Base-by-base conservation (phyloP, 2,329 filamentous ascomycete genomes). In the Scorias spongiosa region DNA sequence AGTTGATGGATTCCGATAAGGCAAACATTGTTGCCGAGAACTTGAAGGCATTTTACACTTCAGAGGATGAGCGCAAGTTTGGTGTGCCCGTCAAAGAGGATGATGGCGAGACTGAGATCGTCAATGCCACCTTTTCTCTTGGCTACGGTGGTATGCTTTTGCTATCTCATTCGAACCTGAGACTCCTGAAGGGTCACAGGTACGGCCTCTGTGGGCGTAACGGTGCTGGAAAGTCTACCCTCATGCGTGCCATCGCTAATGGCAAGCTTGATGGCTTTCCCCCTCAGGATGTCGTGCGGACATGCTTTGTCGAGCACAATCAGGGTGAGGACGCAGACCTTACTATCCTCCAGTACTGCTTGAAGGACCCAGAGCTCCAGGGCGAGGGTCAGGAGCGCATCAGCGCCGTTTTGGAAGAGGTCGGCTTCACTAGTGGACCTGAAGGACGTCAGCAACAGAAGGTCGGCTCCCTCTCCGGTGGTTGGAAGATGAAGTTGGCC, bases 401-500 rank as follows among this genome's bases (percentile, higher is more conserved):
- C 54, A 80, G 80, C 2, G 72, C 77, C 47, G 89, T 96, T 48
- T 67, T 98, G 49, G 74, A 79, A 41, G 88, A 96, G 63, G 91
- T 98, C 57, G 93, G 93, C 38, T 98, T 98, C 68, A 93, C 84
- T 17, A 67, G 84, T 48, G 89, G 89, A 2, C 86, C 87, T 0
- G 84, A 91, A 52, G 91, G 89, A 47, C 79, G 86, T 48, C 91
- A 96, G 65, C 75, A 80, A 5, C 79, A 95, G 62, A 84, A 82
- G 56, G 91, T 98, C 46, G 91, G 91, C 54, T 95, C 89, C 15
- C 69, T 98, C 30, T 96, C 91, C 38, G 91, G 91, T 67, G 91
- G 91, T 61, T 98, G 91, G 91, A 96, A 96, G 76, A 98, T 98
- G 91, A 98, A 98, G 78, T 71, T 98, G 48, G 91, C 91, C 52